Evolutionary conservation across 352 stramenopile species (phyloP), one percentile per base, ranked within the genome.

Genomic region (Vaucheria bursata): DNA sequence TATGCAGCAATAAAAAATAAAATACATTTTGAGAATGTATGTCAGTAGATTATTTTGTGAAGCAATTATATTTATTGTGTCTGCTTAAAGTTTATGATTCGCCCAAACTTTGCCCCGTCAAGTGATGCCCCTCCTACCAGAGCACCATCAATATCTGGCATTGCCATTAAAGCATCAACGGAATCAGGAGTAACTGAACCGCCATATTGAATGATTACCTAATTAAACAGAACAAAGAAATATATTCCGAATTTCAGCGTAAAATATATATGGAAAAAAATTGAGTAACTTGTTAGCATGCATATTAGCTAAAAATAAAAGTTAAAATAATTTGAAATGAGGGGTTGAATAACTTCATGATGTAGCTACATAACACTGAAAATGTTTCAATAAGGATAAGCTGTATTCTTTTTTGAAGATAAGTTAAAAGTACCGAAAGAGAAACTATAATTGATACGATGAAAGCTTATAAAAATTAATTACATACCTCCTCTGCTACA

Each of bases 141-240:
- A 84, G 97, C 97, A 71, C 96, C 96, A 88, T 99, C 96, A 90
- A 99, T 98, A 87, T 99, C 95, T 7, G 90, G 83, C 87, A 97
- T 91, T 65, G 92, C 87, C 66, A 97, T 93, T 33, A 99, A 89
- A 79, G 94, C 93, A 34, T 92, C 87, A 50, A 94, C 94, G 86
- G 98, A 98, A 40, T 86, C 88, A 36, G 91, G 94, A 40, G 97
- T 98, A 76, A 99, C 96, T 33, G 90, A 97, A 69, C 96, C 96
- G 81, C 96, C 96, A 87, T 99, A 99, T 87, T 98, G 97, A 32
- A 77, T 77, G 25, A 40, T 7, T 2, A 67, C 67, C 32, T 68
- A 34, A 2, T n/a, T n/a, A n/a, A n/a, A n/a, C n/a, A n/a, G n/a
- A n/a, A n/a, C n/a, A n/a, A n/a, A n/a, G n/a, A n/a, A n/a, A n/a